Evolutionary conservation across 352 stramenopile species (phyloP).

Genomic region (Globisporangium paroecandrum): DNA sequence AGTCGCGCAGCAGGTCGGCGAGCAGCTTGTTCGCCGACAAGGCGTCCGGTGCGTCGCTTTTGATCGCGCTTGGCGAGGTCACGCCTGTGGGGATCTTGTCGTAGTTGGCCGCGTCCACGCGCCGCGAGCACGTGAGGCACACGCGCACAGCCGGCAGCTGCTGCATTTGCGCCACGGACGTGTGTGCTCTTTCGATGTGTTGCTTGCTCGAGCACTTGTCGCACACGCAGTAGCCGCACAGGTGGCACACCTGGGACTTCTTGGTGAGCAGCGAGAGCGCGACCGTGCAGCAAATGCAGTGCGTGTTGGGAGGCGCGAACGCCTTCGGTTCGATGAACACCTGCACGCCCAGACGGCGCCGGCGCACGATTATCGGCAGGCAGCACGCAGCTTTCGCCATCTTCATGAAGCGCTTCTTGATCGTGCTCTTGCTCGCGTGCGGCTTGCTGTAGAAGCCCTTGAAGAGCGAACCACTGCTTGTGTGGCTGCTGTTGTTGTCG

Average conservation of each 20-base stretch:
- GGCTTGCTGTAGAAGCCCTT: not conserved
- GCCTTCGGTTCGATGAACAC: no score
- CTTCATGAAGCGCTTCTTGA: no score
- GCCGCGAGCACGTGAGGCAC: slow-evolving; percentile 49
- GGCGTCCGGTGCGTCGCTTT: slow-evolving; percentile 21
- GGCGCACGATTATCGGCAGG: no score
- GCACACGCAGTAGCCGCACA: slow-evolving; percentile 64
- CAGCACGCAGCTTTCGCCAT: no score
- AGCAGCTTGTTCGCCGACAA: slow-evolving; percentile 28
- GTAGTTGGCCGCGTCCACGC: slow-evolving; percentile 55
- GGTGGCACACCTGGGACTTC: slow-evolving; percentile 46
- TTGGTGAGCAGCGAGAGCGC: slow-evolving; percentile 19
- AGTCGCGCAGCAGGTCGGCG: slow-evolving; percentile 36
- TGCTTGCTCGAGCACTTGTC: slow-evolving; percentile 38
- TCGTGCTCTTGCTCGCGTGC: not conserved
- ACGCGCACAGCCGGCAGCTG: slow-evolving; percentile 29
- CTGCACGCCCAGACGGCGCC: no score
- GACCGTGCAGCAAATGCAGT: not conserved
- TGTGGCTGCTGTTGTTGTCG: not conserved
- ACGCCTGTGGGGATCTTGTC: slow-evolving; percentile 28
- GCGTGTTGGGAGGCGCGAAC: no score
- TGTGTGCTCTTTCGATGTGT: slow-evolving; percentile 32
- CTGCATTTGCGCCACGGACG: slow-evolving; percentile 1
- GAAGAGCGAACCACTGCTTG: not conserved
- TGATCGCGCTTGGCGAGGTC: slow-evolving; percentile 23